Evolutionary conservation across 1,284 basidiomycete genomes (phyloP), one percentile per base, ranked within the genome.

Genomic region (Ceratobasidium sp.): DNA sequence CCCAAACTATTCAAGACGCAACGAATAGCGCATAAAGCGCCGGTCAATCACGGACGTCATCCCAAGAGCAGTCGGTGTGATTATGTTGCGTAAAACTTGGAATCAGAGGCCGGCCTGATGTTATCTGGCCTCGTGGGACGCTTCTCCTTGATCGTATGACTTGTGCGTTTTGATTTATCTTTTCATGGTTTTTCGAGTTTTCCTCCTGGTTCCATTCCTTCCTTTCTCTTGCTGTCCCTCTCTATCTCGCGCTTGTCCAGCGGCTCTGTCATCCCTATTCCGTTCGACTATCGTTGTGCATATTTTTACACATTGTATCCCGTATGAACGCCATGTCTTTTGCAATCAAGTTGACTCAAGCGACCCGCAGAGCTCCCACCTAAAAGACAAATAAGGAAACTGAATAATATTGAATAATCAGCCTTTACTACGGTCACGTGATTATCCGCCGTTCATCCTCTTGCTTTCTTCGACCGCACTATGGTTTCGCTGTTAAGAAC

Each of bases 401-500:
- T n/a, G n/a, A n/a, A n/a, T n/a, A n/a, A n/a, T n/a, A n/a, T n/a
- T n/a, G n/a, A n/a, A n/a, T n/a, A n/a, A n/a, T n/a, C n/a, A n/a
- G n/a, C n/a, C n/a, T n/a, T n/a, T n/a, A n/a, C n/a, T n/a, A n/a
- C n/a, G n/a, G n/a, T n/a, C 69, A 73, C 69, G 69, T 73, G 69
- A 63, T 28, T 47, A 11, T 61, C 2, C 13, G 15, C 45, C 56
- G 58, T 49, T 42, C 7, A 17, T 71, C 39, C 35, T 58, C 53
- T 49, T 58, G 45, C 31, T 51, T 49, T 51, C 31, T 37, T 71
- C 31, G 69, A 61, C 63, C 58, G 15, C 47, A 51, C 45, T 82
- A 94, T 92, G 89, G 89, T 93, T 80, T 94, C 93, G 56, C 83
- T 97, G 75, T 84, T 86, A 64, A 89, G 95, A 80, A 94, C 93